phyloP scores from a whole-genome alignment of 202 grass and related monocot genomes.

The Thinopyrum obtusiflorum region DNA sequence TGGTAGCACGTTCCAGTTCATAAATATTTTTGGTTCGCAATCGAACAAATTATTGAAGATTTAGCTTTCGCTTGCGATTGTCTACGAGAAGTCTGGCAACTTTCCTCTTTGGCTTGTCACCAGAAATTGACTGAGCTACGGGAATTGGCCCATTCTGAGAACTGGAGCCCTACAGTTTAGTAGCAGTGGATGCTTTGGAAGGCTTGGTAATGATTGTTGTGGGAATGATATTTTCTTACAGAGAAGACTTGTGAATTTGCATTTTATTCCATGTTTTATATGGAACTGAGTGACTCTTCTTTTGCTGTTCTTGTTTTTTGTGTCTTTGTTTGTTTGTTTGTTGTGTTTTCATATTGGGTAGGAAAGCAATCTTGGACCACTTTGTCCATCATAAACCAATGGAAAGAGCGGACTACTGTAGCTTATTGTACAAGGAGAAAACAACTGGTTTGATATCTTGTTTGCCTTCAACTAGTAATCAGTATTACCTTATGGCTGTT shows the following conservation, averaged over 20 bases:
- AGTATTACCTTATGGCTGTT: constrained; percentile 41
- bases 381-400: constrained; percentile 82
- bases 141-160: background rate
- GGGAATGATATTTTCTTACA: constrained; percentile 25
- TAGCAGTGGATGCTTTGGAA: constrained; percentile 14
- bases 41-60: background rate
- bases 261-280: constrained; percentile 38
- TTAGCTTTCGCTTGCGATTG: background rate
- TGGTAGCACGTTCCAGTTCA: background rate
- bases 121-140: constrained; percentile 1
- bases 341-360: constrained; percentile 78
- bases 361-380: constrained; percentile 77
- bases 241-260: constrained; percentile 34
- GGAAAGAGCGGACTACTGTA: constrained; percentile 71
- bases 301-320: constrained; percentile 71
- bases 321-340: constrained; percentile 32
- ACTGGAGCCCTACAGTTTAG: background rate
- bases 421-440: constrained; percentile 68
- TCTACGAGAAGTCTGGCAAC: background rate
- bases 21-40: background rate
- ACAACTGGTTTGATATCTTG: constrained; percentile 78
- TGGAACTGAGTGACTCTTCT: constrained; percentile 51
- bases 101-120: background rate
- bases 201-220: constrained; percentile 32
- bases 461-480: constrained; percentile 52